phyloP scores from a whole-genome alignment of 257 asterid genomes.

The Penstemon davidsonii region DNA sequence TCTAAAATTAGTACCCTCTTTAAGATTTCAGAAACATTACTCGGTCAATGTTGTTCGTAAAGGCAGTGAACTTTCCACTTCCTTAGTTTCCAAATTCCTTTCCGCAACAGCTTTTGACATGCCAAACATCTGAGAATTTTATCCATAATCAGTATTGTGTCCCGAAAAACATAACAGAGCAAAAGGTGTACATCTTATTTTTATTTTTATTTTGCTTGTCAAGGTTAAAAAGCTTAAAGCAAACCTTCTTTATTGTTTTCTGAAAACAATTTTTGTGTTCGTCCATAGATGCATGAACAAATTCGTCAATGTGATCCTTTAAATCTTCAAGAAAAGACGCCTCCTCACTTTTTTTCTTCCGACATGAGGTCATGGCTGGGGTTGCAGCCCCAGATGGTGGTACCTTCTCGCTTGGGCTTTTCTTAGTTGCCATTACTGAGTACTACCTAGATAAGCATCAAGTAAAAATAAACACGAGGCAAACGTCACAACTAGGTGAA shows the following conservation, averaged over 20 bases:
- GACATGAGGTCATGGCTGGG: constrained; percentile 65
- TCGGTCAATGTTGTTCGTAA: constrained; percentile 69
- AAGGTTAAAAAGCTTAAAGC: not conserved
- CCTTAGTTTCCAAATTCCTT: constrained; percentile 55
- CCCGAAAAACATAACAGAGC: not conserved
- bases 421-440: constrained; percentile 45
- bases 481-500: no score
- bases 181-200: not conserved
- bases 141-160: not conserved
- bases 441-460: no score
- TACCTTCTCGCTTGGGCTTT: constrained; percentile 32
- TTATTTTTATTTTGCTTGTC: no score
- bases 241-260: constrained; percentile 79
- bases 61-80: constrained; percentile 77
- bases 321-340: constrained; percentile 75
- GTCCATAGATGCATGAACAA: constrained; percentile 84
- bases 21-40: constrained; percentile 24
- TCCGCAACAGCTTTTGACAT: constrained; percentile 89
- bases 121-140: constrained; percentile 68
- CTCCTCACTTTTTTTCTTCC: constrained; percentile 71
- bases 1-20: no score
- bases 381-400: constrained; percentile 42
- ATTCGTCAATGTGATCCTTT: constrained; percentile 83
- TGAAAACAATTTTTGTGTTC: constrained; percentile 94
- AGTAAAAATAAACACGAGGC: no score